Percentiles rank a stretch among this genome's conserved stretches.
Conservation (phyloP, 306 rosid species). For the Phaseolus lunatus region DNA sequence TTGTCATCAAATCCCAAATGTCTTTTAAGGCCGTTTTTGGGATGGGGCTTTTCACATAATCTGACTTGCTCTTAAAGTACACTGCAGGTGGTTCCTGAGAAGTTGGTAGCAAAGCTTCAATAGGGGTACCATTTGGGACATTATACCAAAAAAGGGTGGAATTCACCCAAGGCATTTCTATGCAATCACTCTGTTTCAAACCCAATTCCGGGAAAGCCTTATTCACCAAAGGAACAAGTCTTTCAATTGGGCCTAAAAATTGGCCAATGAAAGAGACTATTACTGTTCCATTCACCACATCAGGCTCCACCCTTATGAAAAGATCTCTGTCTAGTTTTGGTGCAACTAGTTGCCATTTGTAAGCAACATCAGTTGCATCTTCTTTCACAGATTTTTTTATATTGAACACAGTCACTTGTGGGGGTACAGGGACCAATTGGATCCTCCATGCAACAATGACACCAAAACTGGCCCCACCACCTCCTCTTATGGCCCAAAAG, state of each 20-base stretch:
- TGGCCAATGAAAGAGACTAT: constrained; percentile 42
- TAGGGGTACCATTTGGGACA: constrained; percentile 31
- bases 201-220: constrained; percentile 59
- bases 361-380: constrained; percentile 51
- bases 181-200: constrained; percentile 48
- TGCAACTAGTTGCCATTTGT: constrained; percentile 63
- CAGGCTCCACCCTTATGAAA: constrained; percentile 31
- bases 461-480: constrained; percentile 68
- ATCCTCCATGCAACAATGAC: constrained; percentile 68
- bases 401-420: constrained; percentile 57
- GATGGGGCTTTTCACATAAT: constrained; percentile 45
- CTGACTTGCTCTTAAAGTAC: constrained; percentile 33
- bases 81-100: fast-evolving
- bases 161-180: constrained; percentile 55
- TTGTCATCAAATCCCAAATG: constrained; percentile 34
- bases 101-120: neutral
- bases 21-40: constrained; percentile 9
- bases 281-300: constrained; percentile 33
- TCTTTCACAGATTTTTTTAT: constrained; percentile 47
- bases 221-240: constrained; percentile 39
- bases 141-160: constrained; percentile 23
- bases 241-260: constrained; percentile 46
- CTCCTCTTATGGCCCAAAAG: constrained; percentile 56
- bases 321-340: constrained; percentile 41
- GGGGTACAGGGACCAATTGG: constrained; percentile 60